A percentile compares a stretch with the other conserved stretches of the same genome.
Conservation (phyloP, 805 yeast species). For the Wickerhamiella sorbophila region DNA sequence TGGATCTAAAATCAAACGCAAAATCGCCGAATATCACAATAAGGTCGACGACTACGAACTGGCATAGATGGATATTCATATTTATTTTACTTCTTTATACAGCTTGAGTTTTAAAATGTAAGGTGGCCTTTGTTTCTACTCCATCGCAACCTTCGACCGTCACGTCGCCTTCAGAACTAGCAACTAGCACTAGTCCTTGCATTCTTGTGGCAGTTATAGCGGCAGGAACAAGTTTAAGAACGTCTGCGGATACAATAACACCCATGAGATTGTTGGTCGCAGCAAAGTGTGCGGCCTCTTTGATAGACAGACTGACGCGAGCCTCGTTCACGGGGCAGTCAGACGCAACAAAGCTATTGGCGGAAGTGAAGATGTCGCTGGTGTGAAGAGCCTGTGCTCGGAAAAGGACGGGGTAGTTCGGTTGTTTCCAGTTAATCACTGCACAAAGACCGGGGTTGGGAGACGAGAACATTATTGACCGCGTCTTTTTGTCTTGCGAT, state of each 20-base stretch:
- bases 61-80: slow-evolving; percentile 4
- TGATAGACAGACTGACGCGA: slow-evolving; percentile 40
- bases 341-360: slow-evolving; percentile 20
- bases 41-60: slow-evolving; percentile 45
- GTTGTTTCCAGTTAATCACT: slow-evolving; percentile 94
- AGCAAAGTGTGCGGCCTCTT: slow-evolving; percentile 72
- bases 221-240: slow-evolving; percentile 61
- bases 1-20: slow-evolving; percentile 79
- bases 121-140: slow-evolving; percentile 42
- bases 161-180: slow-evolving; percentile 19
- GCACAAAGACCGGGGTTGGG: slow-evolving; percentile 85
- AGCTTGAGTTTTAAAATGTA: slow-evolving; percentile 32
- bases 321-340: slow-evolving; percentile 19
- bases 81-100: not conserved
- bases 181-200: slow-evolving; percentile 74
- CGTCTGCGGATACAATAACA: slow-evolving; percentile 54
- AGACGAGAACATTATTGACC: slow-evolving; percentile 74
- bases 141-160: slow-evolving; percentile 41
- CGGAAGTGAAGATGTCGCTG: slow-evolving; percentile 18
- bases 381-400: slow-evolving; percentile 37
- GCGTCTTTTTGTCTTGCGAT: slow-evolving; percentile 15
- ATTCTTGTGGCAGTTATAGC: slow-evolving; percentile 61
- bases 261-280: slow-evolving; percentile 75
- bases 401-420: slow-evolving; percentile 88
- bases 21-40: slow-evolving; percentile 76